Base-by-base conservation (phyloP, 2,329 filamentous ascomycete genomes). In the Penicillium sp. region DNA sequence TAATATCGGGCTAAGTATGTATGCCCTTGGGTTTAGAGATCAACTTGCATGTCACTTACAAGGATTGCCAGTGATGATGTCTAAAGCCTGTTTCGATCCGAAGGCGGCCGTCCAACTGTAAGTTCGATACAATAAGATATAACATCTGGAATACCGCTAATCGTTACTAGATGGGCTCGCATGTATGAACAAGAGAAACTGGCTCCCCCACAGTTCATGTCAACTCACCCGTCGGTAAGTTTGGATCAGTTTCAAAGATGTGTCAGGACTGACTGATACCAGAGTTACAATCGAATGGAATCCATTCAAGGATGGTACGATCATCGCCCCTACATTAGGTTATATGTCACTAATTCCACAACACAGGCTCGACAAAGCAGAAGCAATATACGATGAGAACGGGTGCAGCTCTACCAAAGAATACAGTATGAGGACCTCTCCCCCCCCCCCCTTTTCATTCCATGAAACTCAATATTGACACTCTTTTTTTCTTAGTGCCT, bases 41-140 rank as follows among this genome's bases (percentile, higher is more conserved):
- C 1, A 5, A 35, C 10, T n/a, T 42, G 7, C n/a, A 13, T 1
- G 11, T 18, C 34, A 26, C 63, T 73, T n/a, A n/a, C n/a, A 50
- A 67, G 42, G 5, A n/a, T 10, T 26, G 5, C 36, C 59, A 74
- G 72, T 85, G 67, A 84, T 87, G 78, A 86, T 86, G 81, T 78
- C 84, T 1, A 76, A 83, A 65, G 79, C 78, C 35, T 86, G 84
- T 67, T 86, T 81, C 61, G 74, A 83, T 49, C 84, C 84, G 0
- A 68, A 77, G 53, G 81, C 79, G 13, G 83, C 83, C 1, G 76
- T 81, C 55, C 73, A 70, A 23, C 66, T 86, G 60, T 81, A 51
- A 61, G 74, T 57, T 3, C n/a, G 2, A 32, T 9, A 34, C n/a
- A 10, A 30, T 3, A 36, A 18, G 29, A 23, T 19, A 10, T 7